phyloP scores from a whole-genome alignment of 1,284 basidiomycete genomes.

The Cystobasidium sp. region DNA sequence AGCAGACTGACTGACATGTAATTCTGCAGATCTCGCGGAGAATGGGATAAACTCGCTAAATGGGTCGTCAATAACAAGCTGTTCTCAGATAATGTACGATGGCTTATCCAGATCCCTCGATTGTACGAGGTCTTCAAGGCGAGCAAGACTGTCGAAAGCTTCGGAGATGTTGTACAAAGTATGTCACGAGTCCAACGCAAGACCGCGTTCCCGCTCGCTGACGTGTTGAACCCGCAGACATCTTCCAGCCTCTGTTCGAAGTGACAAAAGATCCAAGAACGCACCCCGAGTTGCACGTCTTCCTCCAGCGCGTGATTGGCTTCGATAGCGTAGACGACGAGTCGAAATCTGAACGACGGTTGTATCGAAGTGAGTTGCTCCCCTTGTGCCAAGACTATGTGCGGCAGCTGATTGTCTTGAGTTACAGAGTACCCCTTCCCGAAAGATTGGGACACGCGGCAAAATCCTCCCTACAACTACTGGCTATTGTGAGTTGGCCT shows the following conservation, averaged over 20 bases:
- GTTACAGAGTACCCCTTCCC: conserved; percentile 82
- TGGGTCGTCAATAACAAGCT: conserved; percentile 96
- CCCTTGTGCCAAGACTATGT: neutral
- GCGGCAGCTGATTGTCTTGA: neutral
- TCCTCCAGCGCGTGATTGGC: conserved; percentile 92
- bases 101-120: conserved; percentile 95
- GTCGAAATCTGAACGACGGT: conserved; percentile 86
- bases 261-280: conserved; percentile 87
- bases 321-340: conserved; percentile 99
- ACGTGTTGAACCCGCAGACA: conserved; percentile 63
- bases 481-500: conserved; percentile 63
- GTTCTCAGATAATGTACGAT: conserved; percentile 94
- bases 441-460: conserved; percentile 81
- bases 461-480: conserved; percentile 93
- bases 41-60: conserved; percentile 98
- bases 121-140: conserved; percentile 96
- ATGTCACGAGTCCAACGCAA: conserved; percentile 56
- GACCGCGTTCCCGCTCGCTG: conserved; percentile 24
- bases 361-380: conserved; percentile 62
- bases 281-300: conserved; percentile 93
- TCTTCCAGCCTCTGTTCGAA: conserved; percentile 93
- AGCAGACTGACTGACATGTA: neutral
- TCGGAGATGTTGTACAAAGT: conserved; percentile 91
- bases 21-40: conserved; percentile 61
- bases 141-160: conserved; percentile 80